Percentiles rank a stretch among this genome's conserved stretches.
phyloP scores from a whole-genome alignment of 2,329 filamentous ascomycete species.

The Hypoxylon sp. region DNA sequence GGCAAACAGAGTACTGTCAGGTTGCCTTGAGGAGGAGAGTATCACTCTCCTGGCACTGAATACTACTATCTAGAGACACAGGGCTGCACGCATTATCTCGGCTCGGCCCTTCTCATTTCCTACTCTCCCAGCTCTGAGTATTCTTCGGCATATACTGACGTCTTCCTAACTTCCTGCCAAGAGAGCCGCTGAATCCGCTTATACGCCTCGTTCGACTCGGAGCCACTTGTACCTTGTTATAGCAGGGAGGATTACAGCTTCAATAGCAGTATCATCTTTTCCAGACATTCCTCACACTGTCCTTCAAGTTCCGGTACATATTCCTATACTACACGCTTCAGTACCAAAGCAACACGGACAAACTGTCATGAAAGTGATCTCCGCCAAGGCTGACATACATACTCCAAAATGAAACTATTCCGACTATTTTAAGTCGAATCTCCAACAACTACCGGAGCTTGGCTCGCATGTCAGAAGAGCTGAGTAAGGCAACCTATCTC shows the following conservation, averaged over 20 bases:
- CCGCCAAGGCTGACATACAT: slow-evolving; percentile 19
- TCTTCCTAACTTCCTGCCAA: background rate
- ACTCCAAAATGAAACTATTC: background rate
- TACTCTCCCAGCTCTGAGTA: background rate
- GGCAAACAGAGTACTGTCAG: background rate
- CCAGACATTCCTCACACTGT: background rate
- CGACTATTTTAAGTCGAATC: slow-evolving; percentile 4
- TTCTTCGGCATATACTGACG: background rate
- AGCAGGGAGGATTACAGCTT: background rate
- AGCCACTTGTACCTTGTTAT: background rate
- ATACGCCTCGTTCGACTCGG: background rate
- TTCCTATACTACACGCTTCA: background rate
- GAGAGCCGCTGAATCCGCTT: background rate
- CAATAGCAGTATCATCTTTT: no score
- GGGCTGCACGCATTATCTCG: background rate
- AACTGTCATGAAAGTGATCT: background rate
- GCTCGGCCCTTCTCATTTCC: background rate
- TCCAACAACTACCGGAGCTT: background rate
- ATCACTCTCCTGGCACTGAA: background rate
- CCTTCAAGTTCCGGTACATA: slow-evolving; percentile 9
- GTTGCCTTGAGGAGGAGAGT: background rate
- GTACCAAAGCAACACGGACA: background rate
- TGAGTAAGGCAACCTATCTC: slow-evolving; percentile 1
- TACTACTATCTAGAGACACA: background rate
- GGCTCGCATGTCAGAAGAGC: background rate